phyloP scores from a whole-genome alignment of 352 stramenopile species.

The Globisporangium okanoganense region DNA sequence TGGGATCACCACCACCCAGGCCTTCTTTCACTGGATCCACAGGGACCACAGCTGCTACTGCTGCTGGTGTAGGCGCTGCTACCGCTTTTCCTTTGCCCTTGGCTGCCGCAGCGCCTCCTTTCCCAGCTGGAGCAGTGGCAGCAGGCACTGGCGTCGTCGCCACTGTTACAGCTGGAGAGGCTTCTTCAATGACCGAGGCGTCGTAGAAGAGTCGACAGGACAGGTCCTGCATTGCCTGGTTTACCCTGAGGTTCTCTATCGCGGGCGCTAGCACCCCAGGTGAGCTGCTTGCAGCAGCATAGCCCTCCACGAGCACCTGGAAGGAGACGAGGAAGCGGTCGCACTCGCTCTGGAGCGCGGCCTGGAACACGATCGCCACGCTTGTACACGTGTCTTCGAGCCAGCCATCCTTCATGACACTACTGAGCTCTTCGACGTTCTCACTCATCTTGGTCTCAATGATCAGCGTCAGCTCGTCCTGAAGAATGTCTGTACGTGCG shows the following conservation, averaged over 20 bases:
- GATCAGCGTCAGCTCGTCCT: conserved; percentile 52
- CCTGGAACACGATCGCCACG: conserved; percentile 45
- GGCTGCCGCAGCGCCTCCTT: conserved; percentile 20
- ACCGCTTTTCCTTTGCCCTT: conserved; percentile 41
- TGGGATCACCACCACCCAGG: conserved; percentile 17
- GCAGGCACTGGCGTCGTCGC: not conserved
- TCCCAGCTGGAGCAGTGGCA: not conserved
- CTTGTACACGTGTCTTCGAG: conserved; percentile 45
- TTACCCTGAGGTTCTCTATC: conserved; percentile 26
- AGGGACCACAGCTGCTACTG: conserved; percentile 12
- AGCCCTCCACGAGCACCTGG: conserved; percentile 50
- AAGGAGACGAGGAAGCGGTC: conserved; percentile 64
- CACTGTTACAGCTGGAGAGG: conserved; percentile 9
- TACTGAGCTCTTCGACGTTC: conserved; percentile 45
- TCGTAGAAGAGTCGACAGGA: conserved; percentile 42
- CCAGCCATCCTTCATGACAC: conserved; percentile 48
- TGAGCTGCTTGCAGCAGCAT: conserved; percentile 43
- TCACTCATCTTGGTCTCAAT: conserved; percentile 36
- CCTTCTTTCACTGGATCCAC: conserved; percentile 11
- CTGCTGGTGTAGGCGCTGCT: conserved; percentile 16
- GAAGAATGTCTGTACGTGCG: conserved; percentile 61
- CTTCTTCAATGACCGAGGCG: conserved; percentile 15
- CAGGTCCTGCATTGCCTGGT: conserved; percentile 27
- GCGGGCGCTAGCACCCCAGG: conserved; percentile 22
- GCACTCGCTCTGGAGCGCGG: conserved; percentile 60